Conservation (phyloP, 345 rosid species). For the Lumnitzera racemosa region DNA sequence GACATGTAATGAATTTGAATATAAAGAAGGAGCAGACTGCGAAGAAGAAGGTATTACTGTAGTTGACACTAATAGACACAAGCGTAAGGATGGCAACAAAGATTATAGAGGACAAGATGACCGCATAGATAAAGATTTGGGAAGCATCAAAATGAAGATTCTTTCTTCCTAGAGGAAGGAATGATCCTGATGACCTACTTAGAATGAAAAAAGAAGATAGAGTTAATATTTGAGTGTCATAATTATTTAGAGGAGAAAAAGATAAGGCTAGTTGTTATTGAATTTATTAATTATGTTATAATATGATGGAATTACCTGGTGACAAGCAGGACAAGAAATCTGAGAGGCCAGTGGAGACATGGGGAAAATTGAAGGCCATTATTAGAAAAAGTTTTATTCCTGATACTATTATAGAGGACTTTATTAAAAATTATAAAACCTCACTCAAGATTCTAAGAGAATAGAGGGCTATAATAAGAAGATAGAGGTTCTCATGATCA, state of each 20-base stretch:
- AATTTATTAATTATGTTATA: slow-evolving; percentile 1
- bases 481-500: background rate
- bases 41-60: too few relatives aligned
- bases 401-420: background rate
- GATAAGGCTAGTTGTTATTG: background rate
- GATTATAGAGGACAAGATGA: too few relatives aligned
- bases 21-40: too few relatives aligned
- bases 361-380: background rate
- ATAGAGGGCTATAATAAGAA: slow-evolving; percentile 5
- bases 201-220: background rate
- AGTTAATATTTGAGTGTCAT: slow-evolving; percentile 4
- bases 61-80: too few relatives aligned
- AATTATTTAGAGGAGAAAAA: background rate
- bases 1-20: too few relatives aligned
- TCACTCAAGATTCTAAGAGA: background rate
- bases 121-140: background rate
- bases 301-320: slow-evolving; percentile 4
- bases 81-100: too few relatives aligned
- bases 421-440: background rate
- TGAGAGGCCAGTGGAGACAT: background rate
- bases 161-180: background rate
- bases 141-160: slow-evolving; percentile 10
- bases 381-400: background rate
- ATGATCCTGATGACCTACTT: slow-evolving; percentile 1
- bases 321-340: background rate